phyloP scores from a whole-genome alignment of 179 eudicot species.

The Silene noctiflora region DNA sequence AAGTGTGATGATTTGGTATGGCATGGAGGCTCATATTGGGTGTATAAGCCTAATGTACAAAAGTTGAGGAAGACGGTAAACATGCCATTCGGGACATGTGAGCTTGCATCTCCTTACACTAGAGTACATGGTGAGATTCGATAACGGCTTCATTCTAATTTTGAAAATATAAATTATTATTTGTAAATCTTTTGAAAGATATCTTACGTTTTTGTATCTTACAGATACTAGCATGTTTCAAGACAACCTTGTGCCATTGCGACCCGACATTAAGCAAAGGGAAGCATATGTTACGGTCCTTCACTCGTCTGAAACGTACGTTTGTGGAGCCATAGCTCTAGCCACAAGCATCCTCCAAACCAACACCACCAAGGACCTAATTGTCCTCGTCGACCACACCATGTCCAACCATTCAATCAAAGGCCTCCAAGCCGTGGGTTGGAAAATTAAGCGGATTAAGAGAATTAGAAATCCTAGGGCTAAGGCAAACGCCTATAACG shows the following conservation, averaged over 20 bases:
- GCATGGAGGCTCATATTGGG: slow-evolving; percentile 51
- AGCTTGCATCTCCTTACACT: slow-evolving; percentile 28
- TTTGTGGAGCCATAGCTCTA: slow-evolving; percentile 82
- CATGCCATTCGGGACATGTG: slow-evolving; percentile 61
- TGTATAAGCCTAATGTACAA: slow-evolving; percentile 58
- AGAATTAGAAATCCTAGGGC: slow-evolving; percentile 68
- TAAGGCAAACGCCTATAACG: slow-evolving; percentile 44
- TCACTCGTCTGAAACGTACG: slow-evolving; percentile 74
- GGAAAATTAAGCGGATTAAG: slow-evolving; percentile 55
- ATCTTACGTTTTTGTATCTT: not conserved
- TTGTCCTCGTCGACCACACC: slow-evolving; percentile 59
- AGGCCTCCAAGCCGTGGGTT: slow-evolving; percentile 64
- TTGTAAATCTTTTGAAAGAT: no score
- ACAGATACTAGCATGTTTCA: slow-evolving; percentile 25
- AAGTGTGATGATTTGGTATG: slow-evolving; percentile 63
- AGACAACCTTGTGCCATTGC: not conserved
- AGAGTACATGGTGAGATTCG: slow-evolving; percentile 11
- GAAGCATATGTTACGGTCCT: slow-evolving; percentile 80
- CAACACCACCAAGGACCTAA: slow-evolving; percentile 65
- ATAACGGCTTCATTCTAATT: no score
- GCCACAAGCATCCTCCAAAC: slow-evolving; percentile 70
- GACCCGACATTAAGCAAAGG: slow-evolving; percentile 25
- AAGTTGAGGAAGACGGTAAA: slow-evolving; percentile 38
- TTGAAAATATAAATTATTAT: no score
- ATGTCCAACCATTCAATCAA: slow-evolving; percentile 43